Evolutionary conservation across 805 yeast genomes (phyloP).

Genomic region (Debaryomyces tyrocola): DNA sequence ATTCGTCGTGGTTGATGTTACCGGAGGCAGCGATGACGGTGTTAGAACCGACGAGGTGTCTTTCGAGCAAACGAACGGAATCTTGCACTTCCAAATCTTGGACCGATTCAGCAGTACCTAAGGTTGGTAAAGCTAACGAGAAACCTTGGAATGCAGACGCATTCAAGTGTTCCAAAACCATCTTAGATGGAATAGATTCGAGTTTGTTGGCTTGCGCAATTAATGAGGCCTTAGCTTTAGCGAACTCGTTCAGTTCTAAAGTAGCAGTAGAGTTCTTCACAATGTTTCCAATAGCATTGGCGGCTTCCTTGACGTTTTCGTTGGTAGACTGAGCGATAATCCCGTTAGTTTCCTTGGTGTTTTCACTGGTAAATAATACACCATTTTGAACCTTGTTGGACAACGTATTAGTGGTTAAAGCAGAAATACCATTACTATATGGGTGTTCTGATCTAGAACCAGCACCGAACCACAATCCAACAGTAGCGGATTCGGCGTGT

Average conservation of each 20-base stretch:
- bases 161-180: conserved; percentile 72
- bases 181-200: conserved; percentile 56
- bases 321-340: conserved; percentile 55
- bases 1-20: conserved; percentile 65
- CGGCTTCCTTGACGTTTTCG: conserved; percentile 52
- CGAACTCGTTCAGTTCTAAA: conserved; percentile 46
- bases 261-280: conserved; percentile 37
- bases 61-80: conserved; percentile 52
- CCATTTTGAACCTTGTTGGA: conserved; percentile 49
- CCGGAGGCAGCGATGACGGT: conserved; percentile 71
- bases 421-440: conserved; percentile 79
- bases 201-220: conserved; percentile 49
- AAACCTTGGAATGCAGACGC: conserved; percentile 87
- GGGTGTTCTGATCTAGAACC: conserved; percentile 81
- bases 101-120: conserved; percentile 71
- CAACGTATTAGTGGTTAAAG: conserved; percentile 57
- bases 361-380: conserved; percentile 52
- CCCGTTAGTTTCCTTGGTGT: conserved; percentile 65
- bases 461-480: conserved; percentile 72
- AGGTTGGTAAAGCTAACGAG: conserved; percentile 71
- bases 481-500: conserved; percentile 53
- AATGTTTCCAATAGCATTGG: conserved; percentile 49
- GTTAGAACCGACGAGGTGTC: conserved; percentile 62
- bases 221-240: conserved; percentile 47
- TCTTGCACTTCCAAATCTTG: conserved; percentile 59